These are phyloP conservation scores for Saksenaea vasiformis DNA, from an alignment of 371 early-diverging fungal species.

Conservation along the genomic window DNA sequence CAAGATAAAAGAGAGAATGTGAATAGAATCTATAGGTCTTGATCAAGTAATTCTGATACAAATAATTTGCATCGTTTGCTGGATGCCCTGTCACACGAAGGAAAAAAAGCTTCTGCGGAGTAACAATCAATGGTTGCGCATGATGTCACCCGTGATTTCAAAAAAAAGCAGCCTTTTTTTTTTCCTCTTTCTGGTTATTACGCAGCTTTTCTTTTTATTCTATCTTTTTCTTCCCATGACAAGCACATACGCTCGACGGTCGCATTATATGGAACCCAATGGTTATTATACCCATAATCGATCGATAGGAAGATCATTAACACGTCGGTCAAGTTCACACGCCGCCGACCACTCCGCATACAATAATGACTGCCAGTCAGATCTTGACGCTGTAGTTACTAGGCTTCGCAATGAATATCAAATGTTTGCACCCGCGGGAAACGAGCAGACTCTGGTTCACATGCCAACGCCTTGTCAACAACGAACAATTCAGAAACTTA, in stretches of 20 bases:
- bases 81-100: background rate
- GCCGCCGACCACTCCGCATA: constrained; percentile 3
- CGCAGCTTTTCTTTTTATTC: background rate
- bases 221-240: background rate
- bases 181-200: background rate
- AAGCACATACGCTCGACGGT: constrained; percentile 2
- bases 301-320: constrained; percentile 1
- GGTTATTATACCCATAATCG: constrained; percentile 2
- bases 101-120: background rate
- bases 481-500: background rate
- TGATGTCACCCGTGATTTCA: constrained; percentile 3
- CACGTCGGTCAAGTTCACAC: constrained; percentile 5
- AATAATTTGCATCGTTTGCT: too few relatives aligned
- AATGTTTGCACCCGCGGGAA: background rate
- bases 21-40: too few relatives aligned
- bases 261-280: background rate
- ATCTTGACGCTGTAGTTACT: background rate
- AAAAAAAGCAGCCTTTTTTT: background rate
- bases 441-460: background rate
- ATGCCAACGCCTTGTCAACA: constrained; percentile 1
- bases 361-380: background rate
- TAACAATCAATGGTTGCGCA: background rate
- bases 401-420: background rate
- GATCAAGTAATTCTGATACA: too few relatives aligned
- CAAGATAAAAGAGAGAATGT: too few relatives aligned